Evolutionary conservation across 768 basidiomycete genomes (phyloP), one percentile per base, ranked within the genome.

Genomic region (Megacollybia marginata): DNA sequence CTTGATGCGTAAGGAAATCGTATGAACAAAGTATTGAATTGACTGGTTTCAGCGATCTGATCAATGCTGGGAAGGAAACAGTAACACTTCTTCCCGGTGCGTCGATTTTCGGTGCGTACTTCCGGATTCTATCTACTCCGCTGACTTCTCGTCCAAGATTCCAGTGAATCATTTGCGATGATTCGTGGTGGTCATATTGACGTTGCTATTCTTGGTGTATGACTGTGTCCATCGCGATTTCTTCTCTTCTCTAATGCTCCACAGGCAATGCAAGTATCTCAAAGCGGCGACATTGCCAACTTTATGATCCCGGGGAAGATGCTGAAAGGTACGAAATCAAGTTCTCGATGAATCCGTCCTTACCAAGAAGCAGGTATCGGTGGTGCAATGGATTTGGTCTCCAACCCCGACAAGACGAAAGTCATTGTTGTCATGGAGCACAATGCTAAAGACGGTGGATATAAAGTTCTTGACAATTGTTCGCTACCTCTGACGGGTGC

Each of bases 291-390:
- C 64, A 87, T 97, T 54, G 94, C 94, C 50, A 97, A 97, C 72
- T 97, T 92, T 64, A 97, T 96, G 94, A 93, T 96, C 60, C 94
- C 93, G 2, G 91, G 92, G 12, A 95, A 96, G 71, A 77, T 92
- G 63, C 76, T 92, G 33, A 91, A 88, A 74, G 87, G 86, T 78
- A 55, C 11, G 55, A 49, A 19, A 13, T 10, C 38, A 44, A 18
- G 35, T 6, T 35, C n/a, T 45, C 44, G 11, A 11, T 15, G n/a
- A 23, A 33, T 16, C 5, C 9, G 20, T 15, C 16, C 18, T 19
- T n/a, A 5, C 16, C n/a, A 36, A 13, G 51, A 50, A 15, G 46
- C 59, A 86, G 89, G 91, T 38, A 94, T 96, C 62, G 94, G 94
- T 11, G 94, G 93, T 46, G 93, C 93, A 10, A 94, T 94, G 92